Conservation (phyloP, 257 asterid species). For the Schizonepeta tenuifolia region DNA sequence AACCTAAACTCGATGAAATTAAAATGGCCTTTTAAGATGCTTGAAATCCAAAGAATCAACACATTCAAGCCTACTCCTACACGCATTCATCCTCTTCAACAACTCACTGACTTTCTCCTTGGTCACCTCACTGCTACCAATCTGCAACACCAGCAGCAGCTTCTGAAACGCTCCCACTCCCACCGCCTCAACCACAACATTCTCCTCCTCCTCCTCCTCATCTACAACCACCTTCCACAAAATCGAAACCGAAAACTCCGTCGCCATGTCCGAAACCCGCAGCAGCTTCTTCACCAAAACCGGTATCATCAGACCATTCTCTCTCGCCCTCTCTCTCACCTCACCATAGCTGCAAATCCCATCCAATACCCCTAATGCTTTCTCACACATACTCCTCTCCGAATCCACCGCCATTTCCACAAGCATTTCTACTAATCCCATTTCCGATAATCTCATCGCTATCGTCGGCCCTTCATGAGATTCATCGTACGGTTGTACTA, state of each 20-base stretch:
- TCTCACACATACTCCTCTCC: slow-evolving; percentile 55
- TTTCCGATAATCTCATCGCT: slow-evolving; percentile 27
- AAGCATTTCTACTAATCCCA: slow-evolving; percentile 44
- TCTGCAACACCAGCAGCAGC: slow-evolving; percentile 51
- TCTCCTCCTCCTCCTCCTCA: slow-evolving; percentile 2
- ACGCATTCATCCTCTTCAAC: slow-evolving; percentile 40
- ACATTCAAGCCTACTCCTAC: slow-evolving; percentile 30
- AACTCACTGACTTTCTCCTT: slow-evolving; percentile 56
- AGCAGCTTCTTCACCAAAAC: slow-evolving; percentile 58
- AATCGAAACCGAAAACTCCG: slow-evolving; percentile 55
- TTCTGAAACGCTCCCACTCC: slow-evolving; percentile 62
- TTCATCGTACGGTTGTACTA: slow-evolving; percentile 29
- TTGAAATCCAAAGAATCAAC: slow-evolving; percentile 56
- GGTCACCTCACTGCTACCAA: slow-evolving; percentile 49
- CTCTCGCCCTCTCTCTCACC: slow-evolving; percentile 46
- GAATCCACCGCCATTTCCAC: slow-evolving; percentile 50
- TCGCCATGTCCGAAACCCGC: slow-evolving; percentile 54
- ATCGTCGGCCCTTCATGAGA: background rate
- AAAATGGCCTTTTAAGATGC: slow-evolving; percentile 50
- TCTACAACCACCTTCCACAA: slow-evolving; percentile 44
- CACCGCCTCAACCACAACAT: slow-evolving; percentile 40
- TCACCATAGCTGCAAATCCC: slow-evolving; percentile 45
- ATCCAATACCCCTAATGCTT: slow-evolving; percentile 55
- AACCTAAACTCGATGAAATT: background rate
- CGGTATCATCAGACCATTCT: slow-evolving; percentile 48